These are phyloP conservation scores for Gymnopilus junonius DNA, from an alignment of 768 basidiomycete genomes.

Conservation along the genomic window DNA sequence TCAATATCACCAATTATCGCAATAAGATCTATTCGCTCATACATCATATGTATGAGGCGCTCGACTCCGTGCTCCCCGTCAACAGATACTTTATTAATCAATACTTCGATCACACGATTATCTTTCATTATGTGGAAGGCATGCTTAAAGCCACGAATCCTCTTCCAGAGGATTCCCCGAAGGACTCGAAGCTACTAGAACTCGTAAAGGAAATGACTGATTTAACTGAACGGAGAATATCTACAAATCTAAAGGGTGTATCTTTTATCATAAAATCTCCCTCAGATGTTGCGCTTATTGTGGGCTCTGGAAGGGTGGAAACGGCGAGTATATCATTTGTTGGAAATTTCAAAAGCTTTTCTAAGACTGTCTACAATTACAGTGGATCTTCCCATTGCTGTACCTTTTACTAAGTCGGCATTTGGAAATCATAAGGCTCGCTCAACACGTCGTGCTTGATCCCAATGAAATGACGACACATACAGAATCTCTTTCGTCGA, in stretches of 20 bases:
- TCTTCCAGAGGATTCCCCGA: neutral
- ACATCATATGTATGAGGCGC: constrained; percentile 3
- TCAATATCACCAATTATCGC: constrained; percentile 4
- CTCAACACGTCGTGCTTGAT: constrained; percentile 1
- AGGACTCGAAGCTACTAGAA: constrained; percentile 2
- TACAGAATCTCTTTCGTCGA: neutral
- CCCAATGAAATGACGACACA: neutral
- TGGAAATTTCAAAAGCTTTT: neutral
- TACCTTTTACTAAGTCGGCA: constrained; percentile 1
- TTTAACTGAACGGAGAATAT: neutral
- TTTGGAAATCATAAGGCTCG: neutral
- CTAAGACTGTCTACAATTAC: neutral
- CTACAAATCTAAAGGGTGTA: constrained; percentile 3
- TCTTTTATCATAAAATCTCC: constrained; percentile 1
- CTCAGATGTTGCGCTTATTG: neutral
- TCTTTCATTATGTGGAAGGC: neutral
- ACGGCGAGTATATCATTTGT: neutral
- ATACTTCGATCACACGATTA: neutral
- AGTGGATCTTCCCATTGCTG: constrained; percentile 10
- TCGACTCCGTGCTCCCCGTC: neutral
- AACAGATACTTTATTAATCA: neutral
- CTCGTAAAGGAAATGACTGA: neutral
- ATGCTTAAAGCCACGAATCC: neutral
- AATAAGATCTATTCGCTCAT: constrained; percentile 6
- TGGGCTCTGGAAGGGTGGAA: constrained; percentile 6